A percentile compares a stretch with the other conserved stretches of the same genome.
Evolutionary conservation across 495 filamentous ascomycete species (phyloP).

Genomic region (Darksidea phi): DNA sequence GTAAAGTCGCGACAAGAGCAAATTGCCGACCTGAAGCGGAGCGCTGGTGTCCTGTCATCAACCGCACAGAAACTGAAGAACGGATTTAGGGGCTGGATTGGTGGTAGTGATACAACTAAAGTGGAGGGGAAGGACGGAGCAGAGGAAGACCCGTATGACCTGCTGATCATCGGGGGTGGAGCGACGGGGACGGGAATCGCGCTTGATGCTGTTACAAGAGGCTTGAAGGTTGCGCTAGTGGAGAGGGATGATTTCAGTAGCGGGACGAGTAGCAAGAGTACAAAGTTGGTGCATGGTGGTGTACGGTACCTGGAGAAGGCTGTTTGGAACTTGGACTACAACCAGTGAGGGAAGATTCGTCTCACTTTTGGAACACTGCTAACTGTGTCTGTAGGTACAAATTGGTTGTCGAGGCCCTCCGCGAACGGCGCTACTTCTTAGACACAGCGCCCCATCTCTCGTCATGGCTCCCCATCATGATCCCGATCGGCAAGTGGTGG

Average conservation of each 20-base stretch:
- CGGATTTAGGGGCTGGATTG: constrained; percentile 40
- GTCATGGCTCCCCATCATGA: constrained; percentile 95
- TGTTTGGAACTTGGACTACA: constrained; percentile 93
- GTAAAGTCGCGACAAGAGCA: constrained; percentile 71
- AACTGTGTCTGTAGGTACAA: constrained; percentile 58
- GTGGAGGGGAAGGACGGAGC: constrained; percentile 17
- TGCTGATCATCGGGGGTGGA: constrained; percentile 87
- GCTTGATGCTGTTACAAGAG: constrained; percentile 88
- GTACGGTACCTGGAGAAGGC: constrained; percentile 97
- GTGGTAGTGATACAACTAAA: constrained; percentile 3
- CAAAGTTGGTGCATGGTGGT: constrained; percentile 95
- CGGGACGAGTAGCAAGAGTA: constrained; percentile 95
- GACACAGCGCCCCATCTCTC: constrained; percentile 95
- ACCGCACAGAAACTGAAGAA: constrained; percentile 31
- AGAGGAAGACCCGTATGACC: constrained; percentile 65
- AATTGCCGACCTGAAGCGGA: constrained; percentile 58
- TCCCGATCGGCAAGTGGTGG: constrained; percentile 94
- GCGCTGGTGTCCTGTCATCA: constrained; percentile 33
- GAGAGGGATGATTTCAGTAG: constrained; percentile 93
- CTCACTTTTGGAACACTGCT: not conserved
- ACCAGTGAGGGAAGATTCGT: constrained; percentile 56
- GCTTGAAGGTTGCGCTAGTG: constrained; percentile 89
- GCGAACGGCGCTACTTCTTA: constrained; percentile 93
- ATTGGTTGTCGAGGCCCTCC: constrained; percentile 89
- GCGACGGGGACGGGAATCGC: constrained; percentile 93